Evolutionary conservation across 805 yeast genomes (phyloP).

Genomic region (Cyberlindnera euphorbiae): DNA sequence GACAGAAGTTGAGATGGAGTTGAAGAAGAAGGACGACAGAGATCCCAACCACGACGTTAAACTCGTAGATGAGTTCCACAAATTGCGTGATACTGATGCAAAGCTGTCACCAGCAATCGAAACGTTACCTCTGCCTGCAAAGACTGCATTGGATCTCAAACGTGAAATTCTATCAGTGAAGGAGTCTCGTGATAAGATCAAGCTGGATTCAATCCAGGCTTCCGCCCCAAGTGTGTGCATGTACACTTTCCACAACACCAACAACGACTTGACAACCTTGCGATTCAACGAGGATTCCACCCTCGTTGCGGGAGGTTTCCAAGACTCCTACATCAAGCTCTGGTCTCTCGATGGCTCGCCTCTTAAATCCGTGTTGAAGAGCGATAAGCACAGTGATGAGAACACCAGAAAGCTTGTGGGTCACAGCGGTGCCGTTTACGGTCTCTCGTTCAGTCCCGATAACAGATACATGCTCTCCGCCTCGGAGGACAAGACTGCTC

Average conservation of each 20-base stretch:
- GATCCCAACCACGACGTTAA: conserved; percentile 37
- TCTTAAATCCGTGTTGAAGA: conserved; percentile 53
- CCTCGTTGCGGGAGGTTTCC: conserved; percentile 89
- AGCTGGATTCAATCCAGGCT: conserved; percentile 66
- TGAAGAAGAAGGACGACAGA: conserved; percentile 72
- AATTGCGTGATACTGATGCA: conserved; percentile 31
- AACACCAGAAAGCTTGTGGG: conserved; percentile 61
- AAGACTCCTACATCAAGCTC: conserved; percentile 82
- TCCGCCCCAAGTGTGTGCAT: conserved; percentile 91
- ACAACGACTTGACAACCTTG: conserved; percentile 79
- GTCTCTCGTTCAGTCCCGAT: conserved; percentile 87
- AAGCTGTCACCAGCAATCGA: conserved; percentile 69
- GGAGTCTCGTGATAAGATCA: conserved; percentile 75
- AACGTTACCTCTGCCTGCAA: conserved; percentile 78
- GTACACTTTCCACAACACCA: conserved; percentile 97
- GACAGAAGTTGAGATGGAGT: conserved; percentile 79
- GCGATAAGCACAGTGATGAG: conserved; percentile 45
- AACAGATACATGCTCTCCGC: conserved; percentile 72
- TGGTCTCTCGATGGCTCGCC: conserved; percentile 95
- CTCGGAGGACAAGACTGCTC: conserved; percentile 87
- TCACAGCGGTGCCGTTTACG: conserved; percentile 92
- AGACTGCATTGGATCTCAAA: conserved; percentile 73
- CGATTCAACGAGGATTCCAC: conserved; percentile 86
- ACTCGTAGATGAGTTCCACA: conserved; percentile 62
- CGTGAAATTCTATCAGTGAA: conserved; percentile 72